Evolutionary conservation across 106 monocot genomes (phyloP).

Genomic region (Cymbidium sinense): DNA sequence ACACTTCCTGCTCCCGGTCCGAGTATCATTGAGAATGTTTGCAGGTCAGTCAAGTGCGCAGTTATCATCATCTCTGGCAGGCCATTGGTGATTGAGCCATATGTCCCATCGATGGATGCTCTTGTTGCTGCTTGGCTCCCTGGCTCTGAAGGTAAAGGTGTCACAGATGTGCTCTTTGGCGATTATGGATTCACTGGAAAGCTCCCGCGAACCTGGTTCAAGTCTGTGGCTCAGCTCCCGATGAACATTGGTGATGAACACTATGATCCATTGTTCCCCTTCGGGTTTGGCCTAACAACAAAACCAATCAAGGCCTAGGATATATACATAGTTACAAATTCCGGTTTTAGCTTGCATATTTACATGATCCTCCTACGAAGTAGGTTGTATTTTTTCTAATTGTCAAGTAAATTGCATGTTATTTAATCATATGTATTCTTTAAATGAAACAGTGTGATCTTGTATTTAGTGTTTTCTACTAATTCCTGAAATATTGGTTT

Average conservation of each 20-base stretch:
- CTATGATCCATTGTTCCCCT: slow-evolving; percentile 75
- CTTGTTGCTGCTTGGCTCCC: slow-evolving; percentile 81
- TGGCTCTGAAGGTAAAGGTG: slow-evolving; percentile 56
- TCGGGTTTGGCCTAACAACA: slow-evolving; percentile 64
- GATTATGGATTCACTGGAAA: slow-evolving; percentile 73
- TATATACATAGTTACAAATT: neutral
- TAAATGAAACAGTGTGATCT: neutral
- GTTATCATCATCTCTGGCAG: slow-evolving; percentile 58
- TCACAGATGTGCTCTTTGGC: slow-evolving; percentile 66
- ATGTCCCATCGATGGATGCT: slow-evolving; percentile 37
- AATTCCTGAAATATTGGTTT: neutral
- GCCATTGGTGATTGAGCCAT: slow-evolving; percentile 53
- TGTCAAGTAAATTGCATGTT: neutral
- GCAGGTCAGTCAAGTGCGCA: slow-evolving; percentile 40
- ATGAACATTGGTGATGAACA: slow-evolving; percentile 66
- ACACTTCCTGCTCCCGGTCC: slow-evolving; percentile 53
- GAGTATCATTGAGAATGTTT: slow-evolving; percentile 44
- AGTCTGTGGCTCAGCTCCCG: slow-evolving; percentile 62
- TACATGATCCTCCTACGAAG: neutral
- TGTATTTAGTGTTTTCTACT: neutral
- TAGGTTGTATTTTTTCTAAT: neutral
- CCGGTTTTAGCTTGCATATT: neutral
- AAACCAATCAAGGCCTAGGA: neutral
- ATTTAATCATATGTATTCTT: neutral
- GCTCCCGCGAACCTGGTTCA: slow-evolving; percentile 69